phyloP scores from a whole-genome alignment of 345 rosid species.

The Hibiscus syriacus region DNA sequence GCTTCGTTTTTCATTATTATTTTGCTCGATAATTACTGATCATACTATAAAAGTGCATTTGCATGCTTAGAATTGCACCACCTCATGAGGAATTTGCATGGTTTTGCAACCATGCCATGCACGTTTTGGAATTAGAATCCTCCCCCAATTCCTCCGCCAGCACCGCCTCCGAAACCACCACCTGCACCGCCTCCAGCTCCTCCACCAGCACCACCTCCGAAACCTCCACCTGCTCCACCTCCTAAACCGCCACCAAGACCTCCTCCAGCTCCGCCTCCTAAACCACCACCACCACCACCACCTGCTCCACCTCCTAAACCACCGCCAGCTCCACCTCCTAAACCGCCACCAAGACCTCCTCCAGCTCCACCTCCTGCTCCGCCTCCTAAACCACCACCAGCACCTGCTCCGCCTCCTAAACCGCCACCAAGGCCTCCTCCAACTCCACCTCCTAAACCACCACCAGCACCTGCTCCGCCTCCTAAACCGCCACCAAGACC shows the following conservation, averaged over 20 bases:
- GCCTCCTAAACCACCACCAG: background rate
- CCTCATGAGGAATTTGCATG: background rate
- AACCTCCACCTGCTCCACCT: background rate
- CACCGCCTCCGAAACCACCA: slow-evolving; percentile 11
- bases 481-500: slow-evolving; percentile 9
- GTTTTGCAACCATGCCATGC: background rate
- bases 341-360: background rate
- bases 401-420: background rate
- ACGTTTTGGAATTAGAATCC: background rate
- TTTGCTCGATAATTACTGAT: background rate
- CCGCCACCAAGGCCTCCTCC: background rate
- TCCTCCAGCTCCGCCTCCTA: too few species aligned
- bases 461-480: background rate
- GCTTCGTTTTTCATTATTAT: background rate
- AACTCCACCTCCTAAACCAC: slow-evolving; percentile 3
- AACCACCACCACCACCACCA: too few species aligned
- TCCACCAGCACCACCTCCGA: slow-evolving; percentile 5
- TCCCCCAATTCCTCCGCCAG: slow-evolving; percentile 12
- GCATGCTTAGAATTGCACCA: background rate
- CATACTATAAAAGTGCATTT: background rate
- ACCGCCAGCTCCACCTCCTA: background rate
- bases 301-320: too few species aligned
- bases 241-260: too few species aligned
- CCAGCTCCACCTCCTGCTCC: too few species aligned
- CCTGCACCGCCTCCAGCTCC: slow-evolving; percentile 9